Base-by-base conservation (phyloP, 1,139 yeast genomes). In the Williopsis jadinii region DNA sequence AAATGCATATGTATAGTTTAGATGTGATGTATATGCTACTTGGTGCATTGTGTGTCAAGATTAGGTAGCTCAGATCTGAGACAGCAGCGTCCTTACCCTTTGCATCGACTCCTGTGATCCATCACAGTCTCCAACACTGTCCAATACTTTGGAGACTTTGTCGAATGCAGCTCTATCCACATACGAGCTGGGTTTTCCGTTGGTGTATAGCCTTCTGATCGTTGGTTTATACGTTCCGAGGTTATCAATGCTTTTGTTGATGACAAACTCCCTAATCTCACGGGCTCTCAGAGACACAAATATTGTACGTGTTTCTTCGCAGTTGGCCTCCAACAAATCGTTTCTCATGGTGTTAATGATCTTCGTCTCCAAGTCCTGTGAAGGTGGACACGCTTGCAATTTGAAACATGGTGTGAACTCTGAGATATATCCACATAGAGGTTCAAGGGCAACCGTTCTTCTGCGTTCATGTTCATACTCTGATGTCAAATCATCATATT, bases 291-390 rank as follows among this genome's bases (percentile, higher is more conserved):
- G 60, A 41, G 79, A 73, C 3, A 78, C 59, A 9, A 65, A 44
- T 8, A 66, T 44, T 0, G 67, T 61, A 26, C 52, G 56, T 2
- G 65, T 53, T 11, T 36, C 37, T 13, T 41, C 41, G 28, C 67
- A 38, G 6, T 19, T 19, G 14, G 30, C 26, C 12, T 34, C 55
- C 41, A 78, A 55, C 41, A 78, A 55, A 52, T 78, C 84, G 44
- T 68, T 67, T 51, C 73, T 77, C 84, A 79, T 77, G 11, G 80
- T 64, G 30, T 62, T 61, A 31, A 70, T 58, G 8, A 79, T 68
- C 41, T 68, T 74, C n/a, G 67, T 62, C 47, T 78, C 84, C 10
- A 77, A 58, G 45, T 76, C 75, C 9, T 73, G 68, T 33, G 68
- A 64, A 11, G 70, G 56, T 4, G 67, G 67, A 40, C 64, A 58